Conservation (phyloP, 2,329 filamentous ascomycete species). For the Aureobasidium subglaciale region DNA sequence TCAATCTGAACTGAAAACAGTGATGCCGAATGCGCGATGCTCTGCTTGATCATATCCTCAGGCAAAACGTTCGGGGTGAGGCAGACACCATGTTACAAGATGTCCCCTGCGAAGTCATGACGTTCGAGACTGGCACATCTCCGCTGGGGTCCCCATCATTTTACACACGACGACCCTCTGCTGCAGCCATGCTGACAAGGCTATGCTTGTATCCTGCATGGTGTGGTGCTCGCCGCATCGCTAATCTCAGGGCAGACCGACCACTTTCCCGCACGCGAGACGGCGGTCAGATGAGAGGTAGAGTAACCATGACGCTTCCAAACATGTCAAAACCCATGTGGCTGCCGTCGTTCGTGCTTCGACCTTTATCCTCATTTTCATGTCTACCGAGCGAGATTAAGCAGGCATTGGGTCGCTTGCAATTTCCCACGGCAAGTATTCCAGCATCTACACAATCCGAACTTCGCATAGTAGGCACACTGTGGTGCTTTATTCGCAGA, state of each 20-base stretch:
- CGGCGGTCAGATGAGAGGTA: not conserved
- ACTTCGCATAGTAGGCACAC: not conserved
- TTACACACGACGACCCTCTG: not conserved
- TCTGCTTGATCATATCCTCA: too few relatives aligned
- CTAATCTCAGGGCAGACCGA: not conserved
- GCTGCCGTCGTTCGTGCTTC: not conserved
- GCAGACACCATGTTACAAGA: too few relatives aligned
- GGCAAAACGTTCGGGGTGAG: too few relatives aligned
- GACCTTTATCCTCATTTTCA: not conserved
- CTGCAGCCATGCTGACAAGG: slow-evolving; percentile 5
- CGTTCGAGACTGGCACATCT: not conserved
- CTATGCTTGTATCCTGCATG: slow-evolving; percentile 12
- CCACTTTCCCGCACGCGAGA: not conserved
- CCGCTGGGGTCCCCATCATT: not conserved
- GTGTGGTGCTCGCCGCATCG: not conserved
- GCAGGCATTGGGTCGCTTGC: not conserved
- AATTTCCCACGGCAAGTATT: not conserved
- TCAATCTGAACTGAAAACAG: too few relatives aligned
- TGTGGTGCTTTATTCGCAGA: not conserved
- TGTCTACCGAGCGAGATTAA: not conserved
- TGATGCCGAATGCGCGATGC: too few relatives aligned
- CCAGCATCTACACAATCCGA: not conserved
- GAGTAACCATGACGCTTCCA: not conserved
- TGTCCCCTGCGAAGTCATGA: slow-evolving; percentile 13
- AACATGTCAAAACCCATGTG: not conserved